phyloP scores from a whole-genome alignment of 495 filamentous ascomycete species.

The Hypoxylon subgilvum region DNA sequence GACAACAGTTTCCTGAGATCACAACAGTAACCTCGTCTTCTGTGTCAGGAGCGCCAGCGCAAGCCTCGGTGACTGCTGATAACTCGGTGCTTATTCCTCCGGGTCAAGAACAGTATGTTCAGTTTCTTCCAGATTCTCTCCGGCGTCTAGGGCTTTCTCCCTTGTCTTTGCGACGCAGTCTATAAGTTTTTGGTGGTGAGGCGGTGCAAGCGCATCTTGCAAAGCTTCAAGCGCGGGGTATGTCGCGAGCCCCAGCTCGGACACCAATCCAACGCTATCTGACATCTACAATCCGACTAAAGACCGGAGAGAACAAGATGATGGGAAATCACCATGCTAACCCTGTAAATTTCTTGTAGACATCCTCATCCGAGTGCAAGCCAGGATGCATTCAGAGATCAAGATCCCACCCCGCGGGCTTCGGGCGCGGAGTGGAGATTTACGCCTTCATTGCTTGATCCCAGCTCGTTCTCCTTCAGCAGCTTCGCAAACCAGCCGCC shows the following conservation, averaged over 20 bases:
- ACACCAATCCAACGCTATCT: constrained; percentile 17
- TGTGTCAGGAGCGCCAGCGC: constrained; percentile 38
- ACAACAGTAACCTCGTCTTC: constrained; percentile 44
- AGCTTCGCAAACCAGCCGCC: constrained; percentile 77
- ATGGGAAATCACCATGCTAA: constrained; percentile 12
- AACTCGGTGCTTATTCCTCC: constrained; percentile 49
- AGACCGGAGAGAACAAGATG: neutral
- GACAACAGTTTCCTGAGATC: constrained; percentile 76
- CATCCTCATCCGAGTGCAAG: constrained; percentile 42
- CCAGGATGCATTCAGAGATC: constrained; percentile 69
- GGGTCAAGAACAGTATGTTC: constrained; percentile 58
- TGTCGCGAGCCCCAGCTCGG: constrained; percentile 26
- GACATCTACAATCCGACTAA: constrained; percentile 9
- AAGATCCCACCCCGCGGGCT: constrained; percentile 78
- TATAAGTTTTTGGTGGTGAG: constrained; percentile 20
- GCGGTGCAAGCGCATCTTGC: constrained; percentile 37
- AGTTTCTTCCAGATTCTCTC: constrained; percentile 18
- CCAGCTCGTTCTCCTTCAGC: constrained; percentile 79
- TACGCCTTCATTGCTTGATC: constrained; percentile 85
- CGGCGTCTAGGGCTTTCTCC: constrained; percentile 1
- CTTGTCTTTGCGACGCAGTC: constrained; percentile 18
- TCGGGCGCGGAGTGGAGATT: constrained; percentile 80
- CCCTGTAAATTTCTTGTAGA: constrained; percentile 33
- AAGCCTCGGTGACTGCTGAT: constrained; percentile 46
- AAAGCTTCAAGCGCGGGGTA: constrained; percentile 34